phyloP scores from a whole-genome alignment of 768 basidiomycete species.

The Asterophora parasitica region DNA sequence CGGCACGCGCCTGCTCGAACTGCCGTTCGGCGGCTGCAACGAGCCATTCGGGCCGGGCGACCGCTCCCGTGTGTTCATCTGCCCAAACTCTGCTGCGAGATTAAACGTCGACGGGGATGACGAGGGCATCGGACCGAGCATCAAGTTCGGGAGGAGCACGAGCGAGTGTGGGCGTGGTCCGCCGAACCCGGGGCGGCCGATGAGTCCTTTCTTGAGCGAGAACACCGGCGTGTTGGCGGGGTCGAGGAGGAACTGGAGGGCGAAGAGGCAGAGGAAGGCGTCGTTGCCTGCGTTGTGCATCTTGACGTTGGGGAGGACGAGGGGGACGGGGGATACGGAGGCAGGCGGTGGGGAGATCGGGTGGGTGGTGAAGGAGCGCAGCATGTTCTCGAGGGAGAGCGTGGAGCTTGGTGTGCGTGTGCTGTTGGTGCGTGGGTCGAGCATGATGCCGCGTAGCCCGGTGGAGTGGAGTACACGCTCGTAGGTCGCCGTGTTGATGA shows the following conservation, averaged over 20 bases:
- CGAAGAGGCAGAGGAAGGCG: slow-evolving; percentile 64
- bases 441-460: slow-evolving; percentile 57
- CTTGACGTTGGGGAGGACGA: slow-evolving; percentile 35
- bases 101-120: slow-evolving; percentile 21
- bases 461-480: slow-evolving; percentile 58
- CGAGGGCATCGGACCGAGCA: not conserved
- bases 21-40: not conserved
- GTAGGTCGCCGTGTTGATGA: slow-evolving; percentile 59
- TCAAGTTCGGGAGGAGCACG: not conserved
- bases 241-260: slow-evolving; percentile 64
- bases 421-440: slow-evolving; percentile 52
- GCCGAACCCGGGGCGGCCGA: slow-evolving; percentile 9
- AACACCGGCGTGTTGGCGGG: slow-evolving; percentile 40
- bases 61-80: slow-evolving; percentile 25
- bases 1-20: not conserved
- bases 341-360: slow-evolving; percentile 20
- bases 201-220: slow-evolving; percentile 25
- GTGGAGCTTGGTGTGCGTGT: slow-evolving; percentile 46
- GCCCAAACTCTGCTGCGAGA: slow-evolving; percentile 36
- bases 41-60: not conserved
- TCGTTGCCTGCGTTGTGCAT: slow-evolving; percentile 81
- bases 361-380: slow-evolving; percentile 51
- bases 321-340: slow-evolving; percentile 6
- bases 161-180: not conserved
- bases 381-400: slow-evolving; percentile 58